Base-by-base conservation (phyloP, 768 basidiomycete species). In the Rhodotorula toruloides region DNA sequence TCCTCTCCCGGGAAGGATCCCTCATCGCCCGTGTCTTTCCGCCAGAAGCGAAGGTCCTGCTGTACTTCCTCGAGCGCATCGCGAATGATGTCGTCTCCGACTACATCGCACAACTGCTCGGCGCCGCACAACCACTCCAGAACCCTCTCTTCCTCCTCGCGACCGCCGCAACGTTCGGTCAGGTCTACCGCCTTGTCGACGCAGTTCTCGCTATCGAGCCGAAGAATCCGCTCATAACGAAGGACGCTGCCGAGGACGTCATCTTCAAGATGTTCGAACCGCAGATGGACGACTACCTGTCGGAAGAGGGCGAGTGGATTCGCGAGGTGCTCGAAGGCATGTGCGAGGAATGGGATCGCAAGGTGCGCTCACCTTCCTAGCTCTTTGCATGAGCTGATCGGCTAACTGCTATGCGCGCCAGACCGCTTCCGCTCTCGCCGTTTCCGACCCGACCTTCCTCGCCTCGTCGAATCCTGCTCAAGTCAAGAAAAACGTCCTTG, bases 221-320 rank as follows among this genome's bases (percentile, higher is more conserved):
- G 31, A 67, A 70, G 29, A 80, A 80, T 58, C 71, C 79, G 22
- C 39, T 77, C 22, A 78, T 88, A 8, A 77, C 81, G 17, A 77
- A 78, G 56, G 81, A 82, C 13, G 80, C 82, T 44, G 86, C 86
- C 0, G 90, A 96, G 76, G 90, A 94, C 76, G 84, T 93, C 48
- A 81, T 94, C 87, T 94, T 74, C 76, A 84, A 83, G 52, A 96
- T 97, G 91, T 98, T 97, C 72, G 93, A 98, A 77, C 81, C 83
- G 16, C 89, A 93, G 76, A 96, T 98, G 90, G 93, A 96, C 75
- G 93, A 97, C 74, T 98, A 98, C 74, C 86, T 98, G 4, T 88
- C 91, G 65, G 91, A 97, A 75, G 94, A 99, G 76, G 83, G 87
- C 10, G 93, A 96, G 63, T 83, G 82, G 64, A 82, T 90, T 55